Conservation (phyloP, 1,139 yeast genomes). For the Insectozyma bohioensis region DNA sequence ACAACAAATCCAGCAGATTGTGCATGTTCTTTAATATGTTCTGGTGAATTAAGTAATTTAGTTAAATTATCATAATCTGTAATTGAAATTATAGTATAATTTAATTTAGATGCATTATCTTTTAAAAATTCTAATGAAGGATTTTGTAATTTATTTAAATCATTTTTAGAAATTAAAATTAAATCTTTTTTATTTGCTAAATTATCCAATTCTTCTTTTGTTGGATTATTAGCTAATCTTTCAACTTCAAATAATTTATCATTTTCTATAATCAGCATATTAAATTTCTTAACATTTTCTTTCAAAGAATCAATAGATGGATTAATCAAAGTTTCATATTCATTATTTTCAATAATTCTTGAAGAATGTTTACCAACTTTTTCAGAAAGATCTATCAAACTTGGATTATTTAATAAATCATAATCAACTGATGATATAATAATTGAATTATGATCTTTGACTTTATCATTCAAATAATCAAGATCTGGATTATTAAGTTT, state of each 20-base stretch:
- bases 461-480: slow-evolving; percentile 29
- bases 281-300: slow-evolving; percentile 20
- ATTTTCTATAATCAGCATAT: slow-evolving; percentile 18
- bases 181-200: slow-evolving; percentile 21
- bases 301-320: slow-evolving; percentile 30
- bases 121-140: slow-evolving; percentile 23
- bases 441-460: slow-evolving; percentile 15
- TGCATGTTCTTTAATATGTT: slow-evolving; percentile 35
- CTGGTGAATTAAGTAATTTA: slow-evolving; percentile 31
- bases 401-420: slow-evolving; percentile 21
- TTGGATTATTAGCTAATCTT: slow-evolving; percentile 17
- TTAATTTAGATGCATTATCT: slow-evolving; percentile 18
- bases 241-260: slow-evolving; percentile 21
- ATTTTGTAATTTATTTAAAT: slow-evolving; percentile 15
- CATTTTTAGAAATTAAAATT: slow-evolving; percentile 12
- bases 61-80: slow-evolving; percentile 27
- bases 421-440: slow-evolving; percentile 27
- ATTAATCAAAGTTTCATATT: slow-evolving; percentile 15
- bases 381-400: slow-evolving; percentile 23
- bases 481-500: slow-evolving; percentile 22
- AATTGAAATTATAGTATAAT: slow-evolving; percentile 21
- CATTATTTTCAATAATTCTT: slow-evolving; percentile 19
- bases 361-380: slow-evolving; percentile 22
- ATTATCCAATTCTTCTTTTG: slow-evolving; percentile 18
- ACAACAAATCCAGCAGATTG: slow-evolving; percentile 32